Conservation (phyloP, 2,329 filamentous ascomycete genomes). For the Neopestalotiopsis clavispora region DNA sequence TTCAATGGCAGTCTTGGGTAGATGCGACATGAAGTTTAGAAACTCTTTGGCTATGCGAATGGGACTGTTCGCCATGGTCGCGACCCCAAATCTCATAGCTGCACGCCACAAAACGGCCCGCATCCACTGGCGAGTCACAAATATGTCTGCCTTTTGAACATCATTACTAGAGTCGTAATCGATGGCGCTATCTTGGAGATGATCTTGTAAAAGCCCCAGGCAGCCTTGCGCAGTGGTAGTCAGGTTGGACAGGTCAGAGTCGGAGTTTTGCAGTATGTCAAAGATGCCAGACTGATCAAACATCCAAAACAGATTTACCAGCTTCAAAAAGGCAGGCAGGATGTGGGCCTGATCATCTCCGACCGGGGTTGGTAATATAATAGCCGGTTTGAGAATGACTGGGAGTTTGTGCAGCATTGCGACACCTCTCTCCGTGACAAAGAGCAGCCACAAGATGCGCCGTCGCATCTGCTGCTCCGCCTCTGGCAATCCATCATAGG, state of each 20-base stretch:
- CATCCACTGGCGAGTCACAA: conserved; percentile 57
- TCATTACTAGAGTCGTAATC: conserved; percentile 49
- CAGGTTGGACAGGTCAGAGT: conserved; percentile 36
- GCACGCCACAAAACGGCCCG: conserved; percentile 52
- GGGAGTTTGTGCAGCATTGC: conserved; percentile 55
- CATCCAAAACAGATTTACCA: conserved; percentile 54
- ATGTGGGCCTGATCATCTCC: conserved; percentile 47
- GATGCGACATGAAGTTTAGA: conserved; percentile 44
- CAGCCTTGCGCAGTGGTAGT: conserved; percentile 33
- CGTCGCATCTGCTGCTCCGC: conserved; percentile 50
- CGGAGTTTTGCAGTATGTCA: conserved; percentile 46
- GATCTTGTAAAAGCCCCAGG: conserved; percentile 46
- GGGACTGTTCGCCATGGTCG: conserved; percentile 40
- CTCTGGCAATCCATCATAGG: conserved; percentile 40
- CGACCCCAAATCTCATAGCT: conserved; percentile 33
- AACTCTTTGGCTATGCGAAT: conserved; percentile 52
- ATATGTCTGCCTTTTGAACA: conserved; percentile 53
- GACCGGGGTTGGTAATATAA: conserved; percentile 40
- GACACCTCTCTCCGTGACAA: conserved; percentile 55
- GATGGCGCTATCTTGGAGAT: conserved; percentile 44
- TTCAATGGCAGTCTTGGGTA: conserved; percentile 52
- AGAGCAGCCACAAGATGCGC: conserved; percentile 52
- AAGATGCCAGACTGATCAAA: conserved; percentile 56
- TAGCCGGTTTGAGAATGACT: conserved; percentile 46
- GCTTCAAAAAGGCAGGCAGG: conserved; percentile 53